phyloP scores from a whole-genome alignment of 2,329 filamentous ascomycete genomes.

The Fonsecaea pedrosoi region DNA sequence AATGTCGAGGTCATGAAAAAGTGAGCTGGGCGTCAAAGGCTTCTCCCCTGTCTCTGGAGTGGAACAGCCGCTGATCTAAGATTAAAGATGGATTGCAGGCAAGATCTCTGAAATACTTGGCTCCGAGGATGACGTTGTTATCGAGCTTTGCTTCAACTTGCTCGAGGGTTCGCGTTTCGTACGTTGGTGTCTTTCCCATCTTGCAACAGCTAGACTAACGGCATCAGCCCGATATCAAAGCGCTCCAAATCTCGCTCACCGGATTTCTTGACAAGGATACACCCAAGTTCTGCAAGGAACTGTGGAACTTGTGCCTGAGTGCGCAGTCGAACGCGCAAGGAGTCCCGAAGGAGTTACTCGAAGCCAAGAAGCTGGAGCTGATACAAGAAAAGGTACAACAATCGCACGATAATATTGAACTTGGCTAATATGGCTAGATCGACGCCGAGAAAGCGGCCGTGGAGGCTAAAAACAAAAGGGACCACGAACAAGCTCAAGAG shows the following conservation, averaged over 20 bases:
- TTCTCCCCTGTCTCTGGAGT: not conserved
- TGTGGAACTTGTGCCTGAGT: slow-evolving; percentile 91
- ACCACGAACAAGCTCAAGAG: slow-evolving; percentile 62
- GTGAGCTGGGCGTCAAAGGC: slow-evolving; percentile 45
- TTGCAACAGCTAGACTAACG: slow-evolving; percentile 15
- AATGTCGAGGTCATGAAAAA: slow-evolving; percentile 97
- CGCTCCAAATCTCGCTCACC: slow-evolving; percentile 89
- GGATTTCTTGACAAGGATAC: slow-evolving; percentile 96
- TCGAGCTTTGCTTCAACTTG: slow-evolving; percentile 76
- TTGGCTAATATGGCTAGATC: slow-evolving; percentile 40
- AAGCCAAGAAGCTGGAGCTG: slow-evolving; percentile 94
- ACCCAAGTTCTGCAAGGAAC: slow-evolving; percentile 83
- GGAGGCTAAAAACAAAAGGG: slow-evolving; percentile 56
- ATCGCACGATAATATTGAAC: not conserved
- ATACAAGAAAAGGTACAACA: slow-evolving; percentile 86
- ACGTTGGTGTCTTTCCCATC: slow-evolving; percentile 48
- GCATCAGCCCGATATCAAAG: slow-evolving; percentile 87
- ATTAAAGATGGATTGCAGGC: slow-evolving; percentile 83
- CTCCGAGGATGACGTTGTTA: slow-evolving; percentile 95
- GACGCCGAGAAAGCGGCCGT: slow-evolving; percentile 58
- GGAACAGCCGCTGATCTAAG: slow-evolving; percentile 26
- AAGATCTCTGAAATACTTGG: slow-evolving; percentile 86
- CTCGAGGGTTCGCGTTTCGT: slow-evolving; percentile 79
- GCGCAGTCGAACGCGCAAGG: slow-evolving; percentile 87
- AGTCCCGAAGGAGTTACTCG: slow-evolving; percentile 90